Conservation (phyloP, 768 basidiomycete genomes). For the Mycena galopus region DNA sequence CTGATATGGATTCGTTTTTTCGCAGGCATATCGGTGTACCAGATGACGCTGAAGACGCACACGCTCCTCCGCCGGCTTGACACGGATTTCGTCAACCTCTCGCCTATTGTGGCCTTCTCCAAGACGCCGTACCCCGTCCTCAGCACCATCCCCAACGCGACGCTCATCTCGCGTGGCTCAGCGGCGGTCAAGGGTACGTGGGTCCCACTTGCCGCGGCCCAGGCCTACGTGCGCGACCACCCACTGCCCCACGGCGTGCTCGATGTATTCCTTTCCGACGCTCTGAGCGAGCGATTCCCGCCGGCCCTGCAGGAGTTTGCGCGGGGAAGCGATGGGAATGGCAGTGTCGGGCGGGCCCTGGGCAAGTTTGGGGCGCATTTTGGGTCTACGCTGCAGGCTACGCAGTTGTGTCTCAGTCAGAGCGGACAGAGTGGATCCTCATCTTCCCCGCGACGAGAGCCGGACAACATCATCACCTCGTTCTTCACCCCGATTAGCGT, state of each 20-base stretch:
- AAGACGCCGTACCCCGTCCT: constrained; percentile 54
- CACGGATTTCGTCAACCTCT: constrained; percentile 83
- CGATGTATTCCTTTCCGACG: constrained; percentile 71
- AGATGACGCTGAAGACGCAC: constrained; percentile 69
- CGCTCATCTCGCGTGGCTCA: constrained; percentile 65
- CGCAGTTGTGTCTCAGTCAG: constrained; percentile 42
- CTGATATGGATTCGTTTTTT: background rate
- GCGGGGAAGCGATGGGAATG: constrained; percentile 48
- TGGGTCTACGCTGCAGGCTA: constrained; percentile 62
- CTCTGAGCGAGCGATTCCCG: constrained; percentile 74
- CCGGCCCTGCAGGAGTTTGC: constrained; percentile 71
- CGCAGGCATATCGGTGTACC: constrained; percentile 81
- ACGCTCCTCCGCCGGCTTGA: constrained; percentile 79
- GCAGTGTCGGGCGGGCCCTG: constrained; percentile 58
- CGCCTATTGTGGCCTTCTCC: constrained; percentile 65
- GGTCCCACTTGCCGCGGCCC: constrained; percentile 74
- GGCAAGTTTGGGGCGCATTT: constrained; percentile 78
- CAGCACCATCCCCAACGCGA: constrained; percentile 60
- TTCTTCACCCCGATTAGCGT: constrained; percentile 3
- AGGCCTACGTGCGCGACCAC: constrained; percentile 64
- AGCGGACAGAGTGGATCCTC: background rate
- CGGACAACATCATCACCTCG: constrained; percentile 17
- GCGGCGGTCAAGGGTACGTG: constrained; percentile 71
- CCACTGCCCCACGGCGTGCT: constrained; percentile 52
- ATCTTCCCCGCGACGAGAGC: constrained; percentile 32